Base-by-base conservation (phyloP, 345 rosid genomes). In the Arabidopsis suecica region DNA sequence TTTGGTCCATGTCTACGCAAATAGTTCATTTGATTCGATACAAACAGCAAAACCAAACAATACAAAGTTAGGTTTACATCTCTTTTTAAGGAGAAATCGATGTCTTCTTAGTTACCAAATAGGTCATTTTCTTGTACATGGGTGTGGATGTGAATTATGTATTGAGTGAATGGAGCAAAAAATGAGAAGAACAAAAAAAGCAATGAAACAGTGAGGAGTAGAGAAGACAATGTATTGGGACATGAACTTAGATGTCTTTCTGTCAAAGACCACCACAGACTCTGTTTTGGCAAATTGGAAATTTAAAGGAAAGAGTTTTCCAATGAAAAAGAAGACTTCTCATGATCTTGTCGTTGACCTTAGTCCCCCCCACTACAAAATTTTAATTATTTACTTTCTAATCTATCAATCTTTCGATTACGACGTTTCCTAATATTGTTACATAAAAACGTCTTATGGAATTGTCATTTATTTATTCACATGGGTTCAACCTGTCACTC, bases 281-380 rank as follows among this genome's bases (percentile, higher is more conserved):
- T 69, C 47, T 50, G 47, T 40, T 75, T 74, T 68, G 32, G 62
- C 64, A 32, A 75, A 54, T 45, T 54, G 50, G 34, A 61, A 54
- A 61, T 51, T 51, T 51, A 51, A 34, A 41, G 41, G 48, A 40
- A 70, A 77, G 72, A 77, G 76, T 71, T 28, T 71, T 71, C 80
- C 76, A 77, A 77, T 60, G 76, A 62, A 70, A 60, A 68, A 1
- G 80, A 77, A 65, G 81, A 71, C 77, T 65, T 71, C 62, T 71
- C 76, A 65, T 77, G 6, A 71, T 49, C 57, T 49, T 65, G 81
- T 65, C 77, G 77, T 49, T 71, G 77, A 71, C 77, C 55, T 64
- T 71, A 56, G 16, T 30, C 72, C 22, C 72, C 22, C 45, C 66
- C 80, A 70, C 66, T 48, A 47, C 9, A 5, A 69, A 53, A 36